Evolutionary conservation across 2,329 filamentous ascomycete species (phyloP).

Genomic region (Aureobasidium mangrovei): DNA sequence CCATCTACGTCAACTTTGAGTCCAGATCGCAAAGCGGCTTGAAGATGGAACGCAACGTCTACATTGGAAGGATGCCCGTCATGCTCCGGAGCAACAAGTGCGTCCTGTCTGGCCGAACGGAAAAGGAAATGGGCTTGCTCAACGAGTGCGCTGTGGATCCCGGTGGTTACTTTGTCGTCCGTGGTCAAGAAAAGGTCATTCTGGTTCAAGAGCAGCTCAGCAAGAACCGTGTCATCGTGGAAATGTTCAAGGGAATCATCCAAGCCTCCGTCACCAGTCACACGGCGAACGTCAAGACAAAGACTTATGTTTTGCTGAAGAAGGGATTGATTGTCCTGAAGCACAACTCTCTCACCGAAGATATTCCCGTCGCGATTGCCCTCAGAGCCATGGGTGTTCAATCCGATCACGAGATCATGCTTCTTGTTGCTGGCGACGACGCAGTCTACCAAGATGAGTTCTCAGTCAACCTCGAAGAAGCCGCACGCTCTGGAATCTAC

Average conservation of each 20-base stretch:
- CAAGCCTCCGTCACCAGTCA: constrained; percentile 96
- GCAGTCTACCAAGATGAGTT: constrained; percentile 90
- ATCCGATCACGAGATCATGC: constrained; percentile 89
- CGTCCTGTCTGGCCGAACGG: constrained; percentile 71
- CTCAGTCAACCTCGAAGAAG: constrained; percentile 88
- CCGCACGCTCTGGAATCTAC: constrained; percentile 70
- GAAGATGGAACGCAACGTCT: constrained; percentile 63
- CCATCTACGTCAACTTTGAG: constrained; percentile 77
- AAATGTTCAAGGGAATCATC: constrained; percentile 89
- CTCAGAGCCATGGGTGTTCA: constrained; percentile 90
- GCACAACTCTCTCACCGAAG: constrained; percentile 88
- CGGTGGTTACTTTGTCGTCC: constrained; percentile 95
- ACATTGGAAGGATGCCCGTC: constrained; percentile 84
- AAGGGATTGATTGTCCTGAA: constrained; percentile 84
- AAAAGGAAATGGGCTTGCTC: constrained; percentile 80
- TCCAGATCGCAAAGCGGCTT: constrained; percentile 44
- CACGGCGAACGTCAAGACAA: constrained; percentile 94
- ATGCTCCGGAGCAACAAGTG: constrained; percentile 97
- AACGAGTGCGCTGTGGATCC: constrained; percentile 95
- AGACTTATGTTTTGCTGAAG: constrained; percentile 90
- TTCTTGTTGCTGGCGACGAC: constrained; percentile 81
- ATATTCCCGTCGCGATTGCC: constrained; percentile 88
- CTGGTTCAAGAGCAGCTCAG: constrained; percentile 96
- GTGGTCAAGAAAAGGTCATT: constrained; percentile 97
- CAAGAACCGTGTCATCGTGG: constrained; percentile 98